Conservation (phyloP, 2,329 filamentous ascomycete species). For the Didymella glomerata region DNA sequence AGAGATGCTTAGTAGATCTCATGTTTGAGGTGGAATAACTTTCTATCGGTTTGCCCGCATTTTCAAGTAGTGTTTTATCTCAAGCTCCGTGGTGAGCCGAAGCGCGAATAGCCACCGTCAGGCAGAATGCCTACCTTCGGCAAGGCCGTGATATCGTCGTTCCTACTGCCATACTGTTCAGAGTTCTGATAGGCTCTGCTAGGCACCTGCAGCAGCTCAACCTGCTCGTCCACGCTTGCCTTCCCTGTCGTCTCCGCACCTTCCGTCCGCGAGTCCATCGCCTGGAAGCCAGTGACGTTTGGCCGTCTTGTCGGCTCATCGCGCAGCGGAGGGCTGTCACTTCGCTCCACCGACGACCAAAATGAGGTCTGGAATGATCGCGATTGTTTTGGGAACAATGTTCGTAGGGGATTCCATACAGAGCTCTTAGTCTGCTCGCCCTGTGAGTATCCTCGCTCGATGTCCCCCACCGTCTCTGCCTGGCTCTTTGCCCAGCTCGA, state of each 20-base stretch:
- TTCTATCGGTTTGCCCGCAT: no score
- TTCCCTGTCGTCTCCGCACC: background rate
- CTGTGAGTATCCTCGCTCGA: background rate
- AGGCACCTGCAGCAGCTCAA: conserved; percentile 7
- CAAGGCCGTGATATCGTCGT: conserved; percentile 2
- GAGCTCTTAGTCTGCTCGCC: background rate
- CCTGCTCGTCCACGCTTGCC: conserved; percentile 4
- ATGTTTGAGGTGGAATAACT: no score
- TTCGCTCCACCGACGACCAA: conserved; percentile 6
- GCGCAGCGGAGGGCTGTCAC: background rate
- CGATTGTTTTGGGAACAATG: background rate
- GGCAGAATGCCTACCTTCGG: background rate
- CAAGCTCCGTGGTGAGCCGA: no score
- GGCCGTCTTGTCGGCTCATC: background rate
- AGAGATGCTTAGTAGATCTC: no score
- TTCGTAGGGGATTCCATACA: conserved; percentile 5
- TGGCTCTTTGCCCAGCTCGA: conserved; percentile 2
- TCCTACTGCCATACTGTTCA: background rate
- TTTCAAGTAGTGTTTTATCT: no score
- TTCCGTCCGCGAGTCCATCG: background rate
- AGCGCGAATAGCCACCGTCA: background rate
- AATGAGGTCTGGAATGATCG: conserved; percentile 5
- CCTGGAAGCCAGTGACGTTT: background rate
- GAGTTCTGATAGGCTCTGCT: background rate
- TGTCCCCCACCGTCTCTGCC: background rate